phyloP scores from a whole-genome alignment of 805 yeast species.

The Teunomyces lycoperdinae region DNA sequence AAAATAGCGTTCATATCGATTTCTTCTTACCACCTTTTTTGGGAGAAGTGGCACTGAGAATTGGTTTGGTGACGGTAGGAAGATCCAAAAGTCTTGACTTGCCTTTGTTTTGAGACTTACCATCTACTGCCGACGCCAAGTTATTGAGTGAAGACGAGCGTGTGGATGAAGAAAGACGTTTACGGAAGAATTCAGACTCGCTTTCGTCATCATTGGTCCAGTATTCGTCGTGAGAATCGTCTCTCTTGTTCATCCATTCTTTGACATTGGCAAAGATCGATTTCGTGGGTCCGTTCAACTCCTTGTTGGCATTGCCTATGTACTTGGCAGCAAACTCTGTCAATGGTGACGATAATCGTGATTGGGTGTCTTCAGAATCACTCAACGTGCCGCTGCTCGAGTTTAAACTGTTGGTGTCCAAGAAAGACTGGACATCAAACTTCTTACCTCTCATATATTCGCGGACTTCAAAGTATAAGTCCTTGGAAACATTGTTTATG shows the following conservation, averaged over 20 bases:
- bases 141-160: background rate
- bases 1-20: background rate
- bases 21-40: background rate
- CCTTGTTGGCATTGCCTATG: conserved; percentile 52
- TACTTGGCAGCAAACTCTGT: conserved; percentile 64
- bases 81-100: background rate
- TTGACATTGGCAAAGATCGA: conserved; percentile 39
- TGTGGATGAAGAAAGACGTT: background rate
- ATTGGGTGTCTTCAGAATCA: conserved; percentile 28
- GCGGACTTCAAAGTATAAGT: conserved; percentile 79
- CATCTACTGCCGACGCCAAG: background rate
- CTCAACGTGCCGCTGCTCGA: conserved; percentile 14
- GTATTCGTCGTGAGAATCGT: conserved; percentile 30
- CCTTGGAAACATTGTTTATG: conserved; percentile 71
- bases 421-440: conserved; percentile 24
- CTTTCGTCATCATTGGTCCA: conserved; percentile 21
- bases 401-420: conserved; percentile 19
- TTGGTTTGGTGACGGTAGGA: conserved; percentile 2
- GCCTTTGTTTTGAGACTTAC: background rate
- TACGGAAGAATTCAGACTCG: conserved; percentile 4
- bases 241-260: conserved; percentile 38
- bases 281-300: conserved; percentile 28
- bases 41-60: background rate
- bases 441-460: conserved; percentile 60
- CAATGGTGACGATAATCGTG: conserved; percentile 49